These are phyloP conservation scores for Colletotrichum tanaceti DNA, from an alignment of 2,329 filamentous ascomycete species.

Conservation along the genomic window DNA sequence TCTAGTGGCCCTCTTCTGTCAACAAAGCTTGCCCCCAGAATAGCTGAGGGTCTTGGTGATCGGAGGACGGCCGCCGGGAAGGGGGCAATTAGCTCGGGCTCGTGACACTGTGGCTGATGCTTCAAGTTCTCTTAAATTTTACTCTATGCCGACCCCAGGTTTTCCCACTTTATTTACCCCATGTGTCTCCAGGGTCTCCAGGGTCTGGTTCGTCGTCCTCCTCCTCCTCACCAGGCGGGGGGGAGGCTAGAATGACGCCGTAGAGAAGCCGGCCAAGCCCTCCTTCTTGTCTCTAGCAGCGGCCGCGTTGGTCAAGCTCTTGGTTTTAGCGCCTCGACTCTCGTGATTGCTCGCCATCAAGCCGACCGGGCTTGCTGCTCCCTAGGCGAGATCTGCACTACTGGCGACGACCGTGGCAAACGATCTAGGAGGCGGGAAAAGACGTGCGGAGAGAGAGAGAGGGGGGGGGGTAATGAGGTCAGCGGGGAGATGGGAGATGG, in stretches of 20 bases:
- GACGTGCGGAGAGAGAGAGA: not conserved
- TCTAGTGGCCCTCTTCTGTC: not conserved
- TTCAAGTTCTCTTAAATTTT: not conserved
- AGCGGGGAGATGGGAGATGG: not conserved
- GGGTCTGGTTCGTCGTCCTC: not conserved
- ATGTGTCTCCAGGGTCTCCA: constrained; percentile 1
- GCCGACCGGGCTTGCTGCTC: constrained; percentile 4
- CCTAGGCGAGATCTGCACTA: constrained; percentile 19
- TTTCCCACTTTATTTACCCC: not conserved
- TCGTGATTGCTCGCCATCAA: not conserved
- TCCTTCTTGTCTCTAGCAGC: not conserved
- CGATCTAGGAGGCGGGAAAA: constrained; percentile 24
- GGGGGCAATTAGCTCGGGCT: constrained; percentile 4
- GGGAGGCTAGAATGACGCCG: constrained; percentile 5
- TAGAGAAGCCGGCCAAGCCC: constrained; percentile 21
- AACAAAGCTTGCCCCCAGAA: not conserved
- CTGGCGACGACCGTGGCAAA: constrained; percentile 5
- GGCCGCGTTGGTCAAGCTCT: not conserved
- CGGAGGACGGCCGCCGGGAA: not conserved
- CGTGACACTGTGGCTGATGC: constrained; percentile 4
- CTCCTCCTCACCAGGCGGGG: no score
- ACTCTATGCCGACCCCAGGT: not conserved
- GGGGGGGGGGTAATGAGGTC: not conserved
- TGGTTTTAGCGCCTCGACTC: not conserved
- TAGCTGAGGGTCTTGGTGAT: not conserved